Base-by-base conservation (phyloP, 768 basidiomycete genomes). In the Pleurotus giganteus region DNA sequence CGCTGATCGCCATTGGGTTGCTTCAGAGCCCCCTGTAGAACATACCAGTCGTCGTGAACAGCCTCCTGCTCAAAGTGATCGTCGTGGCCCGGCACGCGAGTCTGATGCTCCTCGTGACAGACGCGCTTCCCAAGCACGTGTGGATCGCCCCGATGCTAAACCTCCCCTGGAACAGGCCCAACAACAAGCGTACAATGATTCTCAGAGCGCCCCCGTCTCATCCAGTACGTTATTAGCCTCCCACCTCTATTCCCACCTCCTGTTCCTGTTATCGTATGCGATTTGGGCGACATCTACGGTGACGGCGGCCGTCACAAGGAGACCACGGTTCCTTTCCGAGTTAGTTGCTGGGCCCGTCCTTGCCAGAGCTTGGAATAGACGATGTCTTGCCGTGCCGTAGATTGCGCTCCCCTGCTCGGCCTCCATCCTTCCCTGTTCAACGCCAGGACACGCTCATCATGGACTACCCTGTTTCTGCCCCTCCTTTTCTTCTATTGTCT, bases 221-320 rank as follows among this genome's bases (percentile, higher is more conserved):
- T 28, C 75, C 68, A 83, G 82, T 84, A 84, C 82, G 81, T 84
- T 82, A 71, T 82, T 79, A 73, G 77, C 80, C 75, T 71, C 66
- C 65, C 58, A 60, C 68, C 68, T 53, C 57, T 58, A 61, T 64
- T 57, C 66, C 69, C 71, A 62, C 68, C 67, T 69, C 63, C 74
- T 64, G 69, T 72, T 57, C 69, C 64, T 69, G 63, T 70, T 56
- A 66, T 65, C 67, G 60, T 60, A 65, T 65, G 57, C 66, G 69
- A 27, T 42, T 34, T 31, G 15, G 52, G 52, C 52, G 42, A n/a
- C 31, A 41, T 68, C 66, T 70, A 60, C 55, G 68, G 68, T 68
- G 67, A 53, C 57, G 55, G 54, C 55, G 47, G 56, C 54, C 49
- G 61, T 53, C 23, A 28, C 28, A 52, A 15, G 15, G 24, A 36